These are phyloP conservation scores for Kazachstania viticola DNA, from an alignment of 805 yeast genomes.

Conservation along the genomic window DNA sequence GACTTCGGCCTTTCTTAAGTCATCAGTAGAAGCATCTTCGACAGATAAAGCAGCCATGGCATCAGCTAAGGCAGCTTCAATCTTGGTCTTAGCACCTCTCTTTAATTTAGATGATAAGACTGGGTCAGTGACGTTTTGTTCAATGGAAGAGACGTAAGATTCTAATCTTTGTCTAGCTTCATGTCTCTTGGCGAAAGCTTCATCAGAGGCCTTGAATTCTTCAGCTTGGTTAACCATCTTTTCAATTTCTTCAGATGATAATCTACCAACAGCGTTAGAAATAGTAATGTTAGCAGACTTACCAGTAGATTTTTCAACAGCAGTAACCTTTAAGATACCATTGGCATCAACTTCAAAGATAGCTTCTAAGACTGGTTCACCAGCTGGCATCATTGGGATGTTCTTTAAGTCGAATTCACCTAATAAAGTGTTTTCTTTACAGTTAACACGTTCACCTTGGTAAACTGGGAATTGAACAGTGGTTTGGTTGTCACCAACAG, in stretches of 20 bases:
- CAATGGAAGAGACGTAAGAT: slow-evolving; percentile 93
- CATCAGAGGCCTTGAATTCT: slow-evolving; percentile 97
- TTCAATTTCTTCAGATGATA: slow-evolving; percentile 78
- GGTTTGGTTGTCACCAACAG: slow-evolving; percentile 97
- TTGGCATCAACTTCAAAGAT: slow-evolving; percentile 98
- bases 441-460: slow-evolving; percentile 99
- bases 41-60: slow-evolving; percentile 96
- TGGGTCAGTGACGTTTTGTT: slow-evolving; percentile 96
- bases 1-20: slow-evolving; percentile 98
- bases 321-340: slow-evolving; percentile 98
- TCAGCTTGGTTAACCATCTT: slow-evolving; percentile 85
- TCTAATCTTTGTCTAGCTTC: slow-evolving; percentile 99
- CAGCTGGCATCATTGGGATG: slow-evolving; percentile 97
- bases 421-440: slow-evolving; percentile 90
- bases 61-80: slow-evolving; percentile 94
- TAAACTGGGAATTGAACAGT: slow-evolving; percentile 97
- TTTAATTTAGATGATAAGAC: slow-evolving; percentile 93
- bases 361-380: slow-evolving; percentile 98
- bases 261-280: slow-evolving; percentile 98
- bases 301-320: slow-evolving; percentile 97
- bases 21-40: slow-evolving; percentile 94
- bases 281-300: slow-evolving; percentile 96
- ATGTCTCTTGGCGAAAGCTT: slow-evolving; percentile 84
- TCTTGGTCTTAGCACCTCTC: slow-evolving; percentile 94
- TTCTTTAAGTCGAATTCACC: slow-evolving; percentile 98